Evolutionary conservation across 1,284 basidiomycete species (phyloP), one percentile per base, ranked within the genome.

Genomic region (Trichosporon asahii): DNA sequence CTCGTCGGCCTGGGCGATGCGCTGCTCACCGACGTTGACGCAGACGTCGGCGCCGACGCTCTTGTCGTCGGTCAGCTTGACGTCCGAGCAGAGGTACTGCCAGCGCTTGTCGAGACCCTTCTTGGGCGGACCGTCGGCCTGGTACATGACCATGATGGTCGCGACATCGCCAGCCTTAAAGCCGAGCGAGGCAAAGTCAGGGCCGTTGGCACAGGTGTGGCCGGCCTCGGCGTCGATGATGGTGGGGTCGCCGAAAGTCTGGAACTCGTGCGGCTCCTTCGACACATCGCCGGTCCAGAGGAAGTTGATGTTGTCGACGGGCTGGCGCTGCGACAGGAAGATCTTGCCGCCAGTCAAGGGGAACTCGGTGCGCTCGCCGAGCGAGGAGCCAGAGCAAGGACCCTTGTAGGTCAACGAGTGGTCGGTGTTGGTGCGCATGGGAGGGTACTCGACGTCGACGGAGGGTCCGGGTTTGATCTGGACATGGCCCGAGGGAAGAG

Each of bases 291-390:
- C 61, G 25, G 65, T 64, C 65, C 66, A 70, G 72, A 99, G 86
- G 73, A 99, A 85, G 84, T 99, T 99, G 77, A 98, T 86, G 27
- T 93, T 94, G 83, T 97, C 73, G 44, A 70, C 71, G 3, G 53
- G 7, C 57, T 40, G 63, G 15, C 64, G 64, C 66, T 91, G 89
- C 75, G 57, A 37, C 12, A 69, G 27, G 8, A 66, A 67, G 55
- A 72, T 65, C 66, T 72, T 44, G 29, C 70, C 70, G 53, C 70
- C 70, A 0, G 53, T 53, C 29, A 72, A 65, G 18, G 70, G 70
- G 68, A 37, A 72, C 33, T 67, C 61, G 40, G 40, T 31, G 29
- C 66, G 66, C 53, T 65, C 53, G 15, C 66, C 69, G 11, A 40
- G n/a, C 5, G 18, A 15, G 6, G 69, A 35, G 55, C 66, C 66